A percentile compares a stretch with the other conserved stretches of the same genome.
Evolutionary conservation across 768 basidiomycete species (phyloP).

Genomic region (Xerocomellus dryophilus): DNA sequence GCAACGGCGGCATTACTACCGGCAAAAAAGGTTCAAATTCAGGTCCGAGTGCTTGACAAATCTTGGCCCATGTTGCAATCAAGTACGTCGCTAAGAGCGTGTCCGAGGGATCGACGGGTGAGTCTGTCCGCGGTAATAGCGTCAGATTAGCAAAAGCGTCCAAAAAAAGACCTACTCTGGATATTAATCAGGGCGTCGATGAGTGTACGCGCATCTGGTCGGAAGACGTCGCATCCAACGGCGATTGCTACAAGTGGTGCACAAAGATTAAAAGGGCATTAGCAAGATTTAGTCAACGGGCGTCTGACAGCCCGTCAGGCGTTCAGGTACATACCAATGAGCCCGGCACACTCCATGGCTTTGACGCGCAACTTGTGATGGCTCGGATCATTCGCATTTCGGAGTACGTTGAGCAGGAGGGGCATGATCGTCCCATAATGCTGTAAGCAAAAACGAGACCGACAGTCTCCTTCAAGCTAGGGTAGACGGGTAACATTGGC

Average conservation of each 20-base stretch:
- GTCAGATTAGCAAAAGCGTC: neutral
- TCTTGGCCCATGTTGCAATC: slow-evolving; percentile 85
- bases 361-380: slow-evolving; percentile 71
- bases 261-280: neutral
- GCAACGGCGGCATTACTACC: slow-evolving; percentile 76
- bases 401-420: slow-evolving; percentile 68
- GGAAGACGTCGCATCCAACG: slow-evolving; percentile 77
- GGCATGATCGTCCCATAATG: slow-evolving; percentile 82
- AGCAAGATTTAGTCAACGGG: neutral
- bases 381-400: slow-evolving; percentile 64
- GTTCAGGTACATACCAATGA: slow-evolving; percentile 58
- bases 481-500: too few relatives aligned
- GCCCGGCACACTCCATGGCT: slow-evolving; percentile 88
- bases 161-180: slow-evolving; percentile 52
- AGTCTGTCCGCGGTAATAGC: slow-evolving; percentile 41
- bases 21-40: slow-evolving; percentile 88
- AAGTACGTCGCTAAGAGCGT: slow-evolving; percentile 71
- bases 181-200: slow-evolving; percentile 72
- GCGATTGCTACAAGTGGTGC: slow-evolving; percentile 60
- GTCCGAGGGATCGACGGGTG: slow-evolving; percentile 66
- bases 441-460: slow-evolving; percentile 31
- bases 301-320: neutral
- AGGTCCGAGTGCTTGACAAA: slow-evolving; percentile 79
- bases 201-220: slow-evolving; percentile 68
- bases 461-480: neutral